These are phyloP conservation scores for Posidonia oceanica DNA, from an alignment of 116 monocot genomes.

Conservation along the genomic window DNA sequence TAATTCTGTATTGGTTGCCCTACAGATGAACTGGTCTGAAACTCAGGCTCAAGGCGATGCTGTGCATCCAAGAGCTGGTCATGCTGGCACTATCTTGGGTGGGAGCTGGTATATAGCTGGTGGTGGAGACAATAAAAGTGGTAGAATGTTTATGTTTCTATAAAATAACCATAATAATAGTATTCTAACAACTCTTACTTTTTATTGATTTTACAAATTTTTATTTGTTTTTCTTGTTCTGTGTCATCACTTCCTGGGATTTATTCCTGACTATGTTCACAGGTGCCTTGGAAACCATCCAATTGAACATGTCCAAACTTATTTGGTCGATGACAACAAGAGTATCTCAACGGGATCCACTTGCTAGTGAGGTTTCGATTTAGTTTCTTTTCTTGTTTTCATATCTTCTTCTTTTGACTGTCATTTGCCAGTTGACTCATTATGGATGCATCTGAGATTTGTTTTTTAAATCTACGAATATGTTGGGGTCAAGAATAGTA, in stretches of 20 bases:
- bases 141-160: slow-evolving; percentile 18
- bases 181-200: background rate
- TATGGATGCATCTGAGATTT: background rate
- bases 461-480: background rate
- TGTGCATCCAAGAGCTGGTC: slow-evolving; percentile 70
- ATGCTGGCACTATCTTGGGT: slow-evolving; percentile 50
- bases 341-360: slow-evolving; percentile 54
- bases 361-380: slow-evolving; percentile 75
- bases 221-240: background rate
- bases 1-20: background rate
- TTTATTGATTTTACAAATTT: background rate
- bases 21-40: slow-evolving; percentile 90
- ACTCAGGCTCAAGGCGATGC: slow-evolving; percentile 51
- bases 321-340: slow-evolving; percentile 57
- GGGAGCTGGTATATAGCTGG: slow-evolving; percentile 84
- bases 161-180: background rate
- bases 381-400: slow-evolving; percentile 4
- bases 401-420: background rate
- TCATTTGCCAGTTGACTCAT: background rate
- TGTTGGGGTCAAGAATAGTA: too few relatives aligned
- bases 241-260: background rate
- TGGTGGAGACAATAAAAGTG: slow-evolving; percentile 83
- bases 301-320: slow-evolving; percentile 75
- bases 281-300: slow-evolving; percentile 75
- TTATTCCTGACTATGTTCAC: background rate